A percentile compares a stretch with the other conserved stretches of the same genome.
Evolutionary conservation across 1,139 yeast species (phyloP).

Genomic region (Diutina mesorugosa): DNA sequence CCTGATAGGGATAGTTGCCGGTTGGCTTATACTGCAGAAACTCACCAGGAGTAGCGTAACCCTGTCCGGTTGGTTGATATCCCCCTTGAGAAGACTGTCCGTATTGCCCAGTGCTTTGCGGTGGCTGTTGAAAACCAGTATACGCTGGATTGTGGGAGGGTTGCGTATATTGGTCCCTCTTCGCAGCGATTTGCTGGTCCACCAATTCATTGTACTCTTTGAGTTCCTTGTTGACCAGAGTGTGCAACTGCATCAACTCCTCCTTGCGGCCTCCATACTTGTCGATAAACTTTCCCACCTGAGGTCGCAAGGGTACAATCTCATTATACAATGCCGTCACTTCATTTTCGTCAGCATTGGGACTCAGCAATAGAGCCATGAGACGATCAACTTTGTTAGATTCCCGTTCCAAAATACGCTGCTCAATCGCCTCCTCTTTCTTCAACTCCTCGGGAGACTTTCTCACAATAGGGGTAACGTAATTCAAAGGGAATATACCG

Average conservation of each 20-base stretch:
- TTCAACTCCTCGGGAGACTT: slow-evolving; percentile 38
- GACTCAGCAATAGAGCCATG: slow-evolving; percentile 39
- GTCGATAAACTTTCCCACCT: slow-evolving; percentile 59
- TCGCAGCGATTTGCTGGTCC: slow-evolving; percentile 28
- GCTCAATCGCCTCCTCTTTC: slow-evolving; percentile 19
- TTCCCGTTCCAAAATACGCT: slow-evolving; percentile 15
- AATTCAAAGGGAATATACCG: slow-evolving; percentile 92
- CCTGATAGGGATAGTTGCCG: not conserved
- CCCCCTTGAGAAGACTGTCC: not conserved
- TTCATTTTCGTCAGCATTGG: slow-evolving; percentile 23
- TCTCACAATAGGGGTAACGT: slow-evolving; percentile 69
- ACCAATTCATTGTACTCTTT: slow-evolving; percentile 56
- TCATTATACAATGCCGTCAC: slow-evolving; percentile 50
- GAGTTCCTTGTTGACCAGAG: slow-evolving; percentile 56
- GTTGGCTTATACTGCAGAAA: not conserved
- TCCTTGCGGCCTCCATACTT: slow-evolving; percentile 64
- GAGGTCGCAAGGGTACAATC: slow-evolving; percentile 61
- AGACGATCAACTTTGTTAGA: slow-evolving; percentile 26
- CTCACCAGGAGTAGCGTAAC: not conserved
- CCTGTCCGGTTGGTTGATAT: not conserved
- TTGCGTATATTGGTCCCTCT: slow-evolving; percentile 4
- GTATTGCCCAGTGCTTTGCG: not conserved
- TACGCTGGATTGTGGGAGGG: slow-evolving; percentile 11
- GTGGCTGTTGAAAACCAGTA: not conserved
- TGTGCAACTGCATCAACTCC: slow-evolving; percentile 59